Conservation (phyloP, 371 early-diverging fungal genomes). For the Funneliformis caledonium region DNA sequence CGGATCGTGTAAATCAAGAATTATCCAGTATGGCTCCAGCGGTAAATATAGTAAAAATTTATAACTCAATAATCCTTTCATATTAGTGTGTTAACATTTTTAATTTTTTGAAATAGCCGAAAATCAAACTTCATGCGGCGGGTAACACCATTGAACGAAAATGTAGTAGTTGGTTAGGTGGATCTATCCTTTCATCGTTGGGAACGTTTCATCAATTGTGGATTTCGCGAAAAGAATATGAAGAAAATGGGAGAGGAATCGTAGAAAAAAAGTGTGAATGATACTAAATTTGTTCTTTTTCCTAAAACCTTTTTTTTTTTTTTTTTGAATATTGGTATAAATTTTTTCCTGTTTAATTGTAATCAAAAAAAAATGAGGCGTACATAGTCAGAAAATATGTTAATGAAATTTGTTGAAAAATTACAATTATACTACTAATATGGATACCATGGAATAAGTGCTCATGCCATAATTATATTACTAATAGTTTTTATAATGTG, state of each 20-base stretch:
- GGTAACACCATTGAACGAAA: slow-evolving; percentile 81
- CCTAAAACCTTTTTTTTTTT: no score
- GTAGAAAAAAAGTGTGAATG: slow-evolving; percentile 88
- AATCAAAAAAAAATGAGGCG: no score
- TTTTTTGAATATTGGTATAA: no score
- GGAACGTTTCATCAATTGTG: slow-evolving; percentile 97
- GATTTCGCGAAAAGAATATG: slow-evolving; percentile 94
- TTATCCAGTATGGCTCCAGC: slow-evolving; percentile 73
- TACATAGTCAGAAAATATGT: no score
- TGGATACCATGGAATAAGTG: no score
- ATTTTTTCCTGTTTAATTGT: no score
- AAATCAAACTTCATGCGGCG: slow-evolving; percentile 82
- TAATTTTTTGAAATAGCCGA: slow-evolving; percentile 53
- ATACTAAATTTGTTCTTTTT: slow-evolving; percentile 11
- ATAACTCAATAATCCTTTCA: slow-evolving; percentile 8
- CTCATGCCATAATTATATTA: no score
- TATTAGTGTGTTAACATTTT: slow-evolving; percentile 1
- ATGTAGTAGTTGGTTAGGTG: slow-evolving; percentile 95
- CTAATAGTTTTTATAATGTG: no score
- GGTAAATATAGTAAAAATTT: slow-evolving; percentile 53
- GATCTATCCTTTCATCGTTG: slow-evolving; percentile 92
- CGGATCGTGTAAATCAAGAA: slow-evolving; percentile 81
- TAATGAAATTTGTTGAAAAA: no score
- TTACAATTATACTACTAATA: no score
- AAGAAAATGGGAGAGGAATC: slow-evolving; percentile 83